Evolutionary conservation across 805 yeast species (phyloP).

Genomic region (Schwanniomyces vanrijiae): DNA sequence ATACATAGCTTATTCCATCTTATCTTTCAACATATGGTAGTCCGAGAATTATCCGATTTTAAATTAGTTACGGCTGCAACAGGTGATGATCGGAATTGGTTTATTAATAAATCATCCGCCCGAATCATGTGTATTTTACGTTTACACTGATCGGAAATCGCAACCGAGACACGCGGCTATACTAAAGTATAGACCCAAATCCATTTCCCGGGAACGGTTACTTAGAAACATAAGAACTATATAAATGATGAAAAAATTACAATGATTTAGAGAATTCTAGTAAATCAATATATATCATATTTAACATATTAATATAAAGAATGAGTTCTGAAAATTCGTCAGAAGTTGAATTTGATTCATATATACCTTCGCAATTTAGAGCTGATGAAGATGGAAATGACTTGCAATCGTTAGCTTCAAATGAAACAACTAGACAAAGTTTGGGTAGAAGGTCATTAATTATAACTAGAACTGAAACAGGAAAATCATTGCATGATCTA

Average conservation of each 20-base stretch:
- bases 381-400: conserved; percentile 18
- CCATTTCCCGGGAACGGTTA: background rate
- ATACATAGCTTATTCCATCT: background rate
- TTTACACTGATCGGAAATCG: background rate
- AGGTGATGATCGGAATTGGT: background rate
- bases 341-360: background rate
- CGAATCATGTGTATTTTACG: background rate
- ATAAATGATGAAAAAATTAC: background rate
- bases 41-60: background rate
- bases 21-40: background rate
- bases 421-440: conserved; percentile 11
- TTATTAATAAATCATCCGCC: background rate
- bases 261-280: background rate
- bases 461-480: conserved; percentile 68
- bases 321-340: background rate
- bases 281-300: background rate
- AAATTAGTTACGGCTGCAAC: background rate
- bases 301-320: background rate
- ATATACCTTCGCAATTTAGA: background rate
- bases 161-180: background rate
- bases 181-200: background rate
- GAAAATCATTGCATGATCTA: conserved; percentile 59
- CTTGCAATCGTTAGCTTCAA: conserved; percentile 45
- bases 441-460: conserved; percentile 24
- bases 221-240: background rate